Evolutionary conservation across 1,284 basidiomycete species (phyloP).

Genomic region (Malassezia furfur): DNA sequence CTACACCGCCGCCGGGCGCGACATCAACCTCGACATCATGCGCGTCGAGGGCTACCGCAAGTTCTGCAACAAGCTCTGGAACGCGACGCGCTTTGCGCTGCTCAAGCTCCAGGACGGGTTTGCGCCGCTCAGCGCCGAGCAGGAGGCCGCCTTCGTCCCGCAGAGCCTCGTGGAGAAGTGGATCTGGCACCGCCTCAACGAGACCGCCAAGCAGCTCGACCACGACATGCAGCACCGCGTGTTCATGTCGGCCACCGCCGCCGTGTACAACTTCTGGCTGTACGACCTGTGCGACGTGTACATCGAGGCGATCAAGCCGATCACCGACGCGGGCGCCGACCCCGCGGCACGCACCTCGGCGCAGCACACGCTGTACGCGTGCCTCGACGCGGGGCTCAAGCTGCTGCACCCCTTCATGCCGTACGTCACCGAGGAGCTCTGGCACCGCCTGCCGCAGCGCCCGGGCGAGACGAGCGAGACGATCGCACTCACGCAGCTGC

Average conservation of each 20-base stretch:
- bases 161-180: conserved; percentile 89
- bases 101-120: conserved; percentile 45
- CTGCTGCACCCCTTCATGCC: conserved; percentile 98
- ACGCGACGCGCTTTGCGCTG: conserved; percentile 88
- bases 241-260: conserved; percentile 81
- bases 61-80: conserved; percentile 98
- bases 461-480: conserved; percentile 70
- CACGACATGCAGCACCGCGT: conserved; percentile 67
- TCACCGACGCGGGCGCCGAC: conserved; percentile 55
- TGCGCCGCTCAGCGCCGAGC: conserved; percentile 27
- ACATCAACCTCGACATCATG: conserved; percentile 65
- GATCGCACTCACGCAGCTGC: conserved; percentile 81
- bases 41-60: conserved; percentile 99
- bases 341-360: conserved; percentile 68
- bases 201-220: conserved; percentile 69
- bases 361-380: conserved; percentile 91
- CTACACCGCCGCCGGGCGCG: conserved; percentile 64
- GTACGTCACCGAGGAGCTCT: conserved; percentile 94
- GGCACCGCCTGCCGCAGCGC: conserved; percentile 85
- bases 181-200: conserved; percentile 88
- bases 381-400: conserved; percentile 77
- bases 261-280: conserved; percentile 89
- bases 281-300: conserved; percentile 98
- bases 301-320: conserved; percentile 87
- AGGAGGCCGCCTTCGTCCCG: conserved; percentile 53